Base-by-base conservation (phyloP, 371 early-diverging fungal species). In the Blakeslea trispora region DNA sequence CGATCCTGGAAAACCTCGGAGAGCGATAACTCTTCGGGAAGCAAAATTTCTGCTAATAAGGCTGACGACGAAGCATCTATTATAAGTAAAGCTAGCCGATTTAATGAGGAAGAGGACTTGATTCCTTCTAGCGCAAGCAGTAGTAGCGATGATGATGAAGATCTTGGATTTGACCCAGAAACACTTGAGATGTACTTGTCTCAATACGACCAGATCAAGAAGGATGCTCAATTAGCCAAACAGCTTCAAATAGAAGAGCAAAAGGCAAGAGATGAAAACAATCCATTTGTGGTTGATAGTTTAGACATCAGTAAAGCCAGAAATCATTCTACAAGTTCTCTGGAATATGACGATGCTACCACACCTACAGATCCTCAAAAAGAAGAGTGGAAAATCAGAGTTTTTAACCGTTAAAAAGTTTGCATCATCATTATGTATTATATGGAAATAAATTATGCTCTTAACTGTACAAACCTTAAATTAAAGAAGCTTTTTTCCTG, bases 1-100 rank as follows among this genome's bases (percentile, higher is more conserved):
- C 61, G 73, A 41, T 53, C 71, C 17, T 76, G 73, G 73, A 64
- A 66, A 24, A 19, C 32, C 21, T 37, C 7, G 13, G 37, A 37
- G 11, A 37, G 37, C 37, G 37, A 37, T 14, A 65, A 34, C 31
- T 51, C 48, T 17, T 45, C 49, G 17, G 41, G 41, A 11, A 45
- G 42, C 24, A 31, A 51, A 6, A 40, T 45, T 22, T 45, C 51
- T 14, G 32, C 45, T 23, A 22, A 28, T 8, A 39, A 19, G 14
- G 44, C 43, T 13, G 55, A 45, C 21, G 63, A 63, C 41, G 44
- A 35, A 14, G 24, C 22, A 9, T 66, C 66, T n/a, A 35, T 53
- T 9, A 40, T 50, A 47, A 61, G 61, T 21, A 14, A 24, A 37
- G 45, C 57, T 5, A 66, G 66, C 24, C 56, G 66, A 43, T 66